Base-by-base conservation (phyloP, 1,284 basidiomycete species). In the Flammula alnicola region DNA sequence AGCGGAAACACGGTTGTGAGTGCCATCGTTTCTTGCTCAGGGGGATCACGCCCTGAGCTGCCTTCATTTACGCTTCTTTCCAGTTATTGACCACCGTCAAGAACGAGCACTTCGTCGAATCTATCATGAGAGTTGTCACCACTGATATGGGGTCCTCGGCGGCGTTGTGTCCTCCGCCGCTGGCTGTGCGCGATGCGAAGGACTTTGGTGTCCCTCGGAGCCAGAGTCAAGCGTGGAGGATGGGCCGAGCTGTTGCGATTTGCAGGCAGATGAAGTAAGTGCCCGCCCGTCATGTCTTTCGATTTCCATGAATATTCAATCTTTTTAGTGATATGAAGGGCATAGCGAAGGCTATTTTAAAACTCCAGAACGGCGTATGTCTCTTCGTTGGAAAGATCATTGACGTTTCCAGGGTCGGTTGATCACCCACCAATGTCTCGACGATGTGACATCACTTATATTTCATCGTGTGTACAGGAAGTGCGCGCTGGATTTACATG, bases 351-450 rank as follows among this genome's bases (percentile, higher is more conserved):
- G 71, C 73, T 2, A 76, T 81, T 26, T 62, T 80, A 11, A 68
- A 73, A 29, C 55, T 75, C 5, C 72, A 76, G 57, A 75, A 73
- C 44, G 79, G 77, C 1, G 68, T 65, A 19, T 75, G 75, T 29
- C 62, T 82, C 26, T 81, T 82, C 56, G 60, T 72, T 17, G 81
- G 81, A 16, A 83, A 83, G 65, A 78, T 82, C 32, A 58, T 76
- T 33, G 70, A 77, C 40, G 77, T 81, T n/a, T 65, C 68, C 9
- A 62, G 80, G 55, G 67, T 64, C 25, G 26, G 62, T 54, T 38
- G n/a, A n/a, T n/a, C 19, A 16, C 5, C 26, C 19, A 26, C 35
- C 10, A 9, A 26, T 23, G 9, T 31, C 9, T 10, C 17, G 12
- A 16, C 4, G 12, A 11, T 9, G 3, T 10, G 2, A 29, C 40